Evolutionary conservation across 176 grass and related monocot species (phyloP).

Genomic region (Oryza longistaminata): DNA sequence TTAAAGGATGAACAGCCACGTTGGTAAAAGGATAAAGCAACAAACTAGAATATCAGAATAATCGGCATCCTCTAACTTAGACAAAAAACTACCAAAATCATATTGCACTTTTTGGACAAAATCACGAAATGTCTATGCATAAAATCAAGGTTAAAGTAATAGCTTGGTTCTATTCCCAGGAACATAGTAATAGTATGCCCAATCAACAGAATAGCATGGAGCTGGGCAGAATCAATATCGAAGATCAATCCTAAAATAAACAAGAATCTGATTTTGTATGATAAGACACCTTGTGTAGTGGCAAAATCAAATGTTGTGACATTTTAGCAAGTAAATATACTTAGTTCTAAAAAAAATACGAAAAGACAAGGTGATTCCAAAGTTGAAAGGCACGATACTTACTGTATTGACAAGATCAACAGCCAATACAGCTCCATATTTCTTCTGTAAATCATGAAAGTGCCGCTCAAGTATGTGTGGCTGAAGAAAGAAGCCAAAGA

Average conservation of each 20-base stretch:
- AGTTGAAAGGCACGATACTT: constrained; percentile 38
- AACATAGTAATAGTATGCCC: constrained; percentile 8
- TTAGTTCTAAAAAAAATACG: constrained; percentile 1
- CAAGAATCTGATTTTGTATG: constrained; percentile 11
- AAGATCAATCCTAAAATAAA: constrained; percentile 11
- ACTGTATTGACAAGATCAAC: constrained; percentile 96
- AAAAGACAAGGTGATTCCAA: not conserved
- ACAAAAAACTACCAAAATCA: not conserved
- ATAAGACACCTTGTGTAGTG: not conserved
- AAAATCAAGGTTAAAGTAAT: constrained; percentile 10
- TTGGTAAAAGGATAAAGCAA: constrained; percentile 29
- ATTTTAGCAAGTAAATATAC: constrained; percentile 6
- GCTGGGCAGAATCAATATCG: constrained; percentile 11
- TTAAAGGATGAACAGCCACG: not conserved
- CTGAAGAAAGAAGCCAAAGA: constrained; percentile 48
- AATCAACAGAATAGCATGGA: constrained; percentile 1
- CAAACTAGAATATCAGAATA: constrained; percentile 20
- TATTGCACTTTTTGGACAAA: constrained; percentile 2
- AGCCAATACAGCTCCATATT: constrained; percentile 86
- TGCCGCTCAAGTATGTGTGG: constrained; percentile 75
- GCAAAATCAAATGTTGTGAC: not conserved
- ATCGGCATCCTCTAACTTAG: not conserved
- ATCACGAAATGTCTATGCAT: not conserved
- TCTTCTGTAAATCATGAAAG: constrained; percentile 83
- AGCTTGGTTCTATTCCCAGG: constrained; percentile 22